Evolutionary conservation across 495 filamentous ascomycete genomes (phyloP).

Genomic region (Penicillium egyptiacum): DNA sequence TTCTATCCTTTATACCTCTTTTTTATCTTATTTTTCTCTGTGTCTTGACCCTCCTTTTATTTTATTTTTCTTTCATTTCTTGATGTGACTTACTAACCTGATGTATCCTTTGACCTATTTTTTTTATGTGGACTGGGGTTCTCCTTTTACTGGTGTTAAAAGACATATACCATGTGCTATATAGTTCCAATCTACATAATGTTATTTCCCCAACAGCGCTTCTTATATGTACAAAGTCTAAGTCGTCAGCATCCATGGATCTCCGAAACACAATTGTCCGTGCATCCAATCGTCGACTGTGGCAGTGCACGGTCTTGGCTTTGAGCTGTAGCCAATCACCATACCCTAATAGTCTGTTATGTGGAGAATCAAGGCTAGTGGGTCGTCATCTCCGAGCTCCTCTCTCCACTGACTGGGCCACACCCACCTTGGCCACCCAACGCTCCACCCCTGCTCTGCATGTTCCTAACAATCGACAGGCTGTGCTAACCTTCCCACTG

Average conservation of each 20-base stretch:
- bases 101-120: conserved; percentile 18
- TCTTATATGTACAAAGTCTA: background rate
- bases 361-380: background rate
- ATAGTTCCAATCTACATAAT: conserved; percentile 20
- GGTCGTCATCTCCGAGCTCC: background rate
- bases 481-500: conserved; percentile 8
- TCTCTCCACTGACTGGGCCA: conserved; percentile 3
- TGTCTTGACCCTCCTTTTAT: conserved; percentile 6
- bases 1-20: conserved; percentile 9
- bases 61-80: conserved; percentile 17
- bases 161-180: conserved; percentile 31
- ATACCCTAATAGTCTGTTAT: background rate
- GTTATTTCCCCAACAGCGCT: background rate
- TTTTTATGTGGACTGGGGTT: conserved; percentile 19
- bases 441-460: background rate
- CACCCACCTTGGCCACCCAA: background rate
- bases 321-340: background rate
- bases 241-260: background rate
- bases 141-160: conserved; percentile 19
- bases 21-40: conserved; percentile 7
- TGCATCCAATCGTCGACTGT: conserved; percentile 4
- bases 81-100: conserved; percentile 20
- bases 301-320: conserved; percentile 21
- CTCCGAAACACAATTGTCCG: background rate
- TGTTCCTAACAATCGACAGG: conserved; percentile 1